A percentile compares a stretch with the other conserved stretches of the same genome.
Evolutionary conservation across 2,329 filamentous ascomycete species (phyloP).

Genomic region (Ambrosiella beaveri): DNA sequence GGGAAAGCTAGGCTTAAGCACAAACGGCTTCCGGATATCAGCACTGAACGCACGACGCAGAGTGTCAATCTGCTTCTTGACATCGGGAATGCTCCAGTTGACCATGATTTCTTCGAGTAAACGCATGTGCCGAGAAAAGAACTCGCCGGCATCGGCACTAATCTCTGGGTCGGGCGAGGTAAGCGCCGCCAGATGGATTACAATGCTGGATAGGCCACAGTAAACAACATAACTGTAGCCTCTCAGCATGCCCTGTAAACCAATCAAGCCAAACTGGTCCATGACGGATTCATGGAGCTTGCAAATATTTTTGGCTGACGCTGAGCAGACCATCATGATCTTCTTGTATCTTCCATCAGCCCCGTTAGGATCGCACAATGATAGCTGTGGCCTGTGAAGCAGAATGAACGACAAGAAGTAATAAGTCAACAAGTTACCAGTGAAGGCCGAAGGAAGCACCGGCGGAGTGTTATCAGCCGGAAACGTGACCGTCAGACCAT

Average conservation of each 20-base stretch:
- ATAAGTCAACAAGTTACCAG: constrained; percentile 80
- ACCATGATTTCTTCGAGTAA: constrained; percentile 72
- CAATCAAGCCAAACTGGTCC: constrained; percentile 57
- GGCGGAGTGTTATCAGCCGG: constrained; percentile 63
- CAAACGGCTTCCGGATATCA: constrained; percentile 68
- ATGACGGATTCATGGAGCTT: constrained; percentile 72
- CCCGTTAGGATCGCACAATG: constrained; percentile 54
- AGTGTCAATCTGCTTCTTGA: constrained; percentile 77
- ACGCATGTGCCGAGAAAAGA: constrained; percentile 86
- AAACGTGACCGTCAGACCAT: constrained; percentile 62
- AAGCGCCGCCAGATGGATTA: constrained; percentile 81
- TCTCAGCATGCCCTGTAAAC: constrained; percentile 78
- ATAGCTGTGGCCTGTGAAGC: constrained; percentile 71
- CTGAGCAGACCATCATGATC: constrained; percentile 74
- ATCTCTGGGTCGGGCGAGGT: constrained; percentile 84
- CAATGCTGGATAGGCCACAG: constrained; percentile 73
- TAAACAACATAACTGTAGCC: constrained; percentile 96
- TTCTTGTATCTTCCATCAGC: constrained; percentile 66
- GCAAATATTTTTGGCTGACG: constrained; percentile 69
- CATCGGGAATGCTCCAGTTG: constrained; percentile 75
- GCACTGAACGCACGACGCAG: constrained; percentile 83
- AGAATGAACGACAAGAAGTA: constrained; percentile 75
- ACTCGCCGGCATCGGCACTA: constrained; percentile 68
- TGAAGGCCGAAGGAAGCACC: constrained; percentile 71
- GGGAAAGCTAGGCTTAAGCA: constrained; percentile 73